Percentiles rank a stretch among this genome's conserved stretches.
phyloP scores from a whole-genome alignment of 2,329 filamentous ascomycete species.

The Diplodia mutila region DNA sequence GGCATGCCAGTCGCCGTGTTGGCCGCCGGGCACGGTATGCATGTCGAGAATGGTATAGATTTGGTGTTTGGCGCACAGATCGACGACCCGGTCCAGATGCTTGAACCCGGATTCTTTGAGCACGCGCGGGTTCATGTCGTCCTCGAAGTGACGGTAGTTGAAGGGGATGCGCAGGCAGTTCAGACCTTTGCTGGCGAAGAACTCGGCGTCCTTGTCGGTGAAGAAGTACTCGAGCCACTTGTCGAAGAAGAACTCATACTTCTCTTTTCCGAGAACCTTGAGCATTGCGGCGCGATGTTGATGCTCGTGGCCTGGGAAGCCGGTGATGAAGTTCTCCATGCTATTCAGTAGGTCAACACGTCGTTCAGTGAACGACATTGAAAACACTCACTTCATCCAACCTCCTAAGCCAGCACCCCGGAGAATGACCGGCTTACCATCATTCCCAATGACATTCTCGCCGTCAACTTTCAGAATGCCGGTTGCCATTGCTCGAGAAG shows the following conservation, averaged over 20 bases:
- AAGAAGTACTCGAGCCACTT: conserved; percentile 63
- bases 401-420: conserved; percentile 53
- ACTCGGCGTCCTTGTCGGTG: conserved; percentile 61
- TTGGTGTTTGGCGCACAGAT: conserved; percentile 52
- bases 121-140: conserved; percentile 55
- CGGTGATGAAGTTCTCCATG: conserved; percentile 68
- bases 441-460: conserved; percentile 51
- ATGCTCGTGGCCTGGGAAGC: conserved; percentile 63
- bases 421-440: conserved; percentile 53
- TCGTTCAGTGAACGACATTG: too few relatives aligned
- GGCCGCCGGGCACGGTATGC: conserved; percentile 9
- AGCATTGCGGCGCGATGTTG: conserved; percentile 60
- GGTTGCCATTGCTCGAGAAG: neutral
- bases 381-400: conserved; percentile 47
- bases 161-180: conserved; percentile 65
- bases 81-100: conserved; percentile 54
- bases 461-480: conserved; percentile 47
- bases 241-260: conserved; percentile 61
- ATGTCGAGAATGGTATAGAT: conserved; percentile 57
- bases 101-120: conserved; percentile 55
- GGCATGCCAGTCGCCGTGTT: conserved; percentile 11
- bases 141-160: conserved; percentile 63
- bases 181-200: conserved; percentile 59
- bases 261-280: conserved; percentile 58
- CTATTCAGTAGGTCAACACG: conserved; percentile 29